phyloP scores from a whole-genome alignment of 2,329 filamentous ascomycete species.

The Daldinia eschscholtzii region DNA sequence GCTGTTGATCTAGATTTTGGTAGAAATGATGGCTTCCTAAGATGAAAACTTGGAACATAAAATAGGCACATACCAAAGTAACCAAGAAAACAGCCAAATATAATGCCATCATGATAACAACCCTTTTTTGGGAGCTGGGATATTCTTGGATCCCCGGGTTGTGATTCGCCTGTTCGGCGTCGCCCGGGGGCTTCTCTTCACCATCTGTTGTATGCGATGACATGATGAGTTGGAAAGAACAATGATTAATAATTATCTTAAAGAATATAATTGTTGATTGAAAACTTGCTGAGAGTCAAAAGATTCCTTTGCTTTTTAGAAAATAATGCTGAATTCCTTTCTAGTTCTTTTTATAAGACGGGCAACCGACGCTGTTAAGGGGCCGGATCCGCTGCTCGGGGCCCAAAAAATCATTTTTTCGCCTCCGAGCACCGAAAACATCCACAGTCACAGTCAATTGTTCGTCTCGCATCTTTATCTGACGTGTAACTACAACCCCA shows the following conservation, averaged over 20 bases:
- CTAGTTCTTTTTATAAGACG: constrained; percentile 2
- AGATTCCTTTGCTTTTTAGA: constrained; percentile 3
- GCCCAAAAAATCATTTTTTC: constrained; percentile 42
- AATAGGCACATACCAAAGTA: constrained; percentile 34
- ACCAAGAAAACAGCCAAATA: constrained; percentile 46
- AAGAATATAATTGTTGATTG: neutral
- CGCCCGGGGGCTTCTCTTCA: constrained; percentile 33
- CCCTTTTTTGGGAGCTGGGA: constrained; percentile 43
- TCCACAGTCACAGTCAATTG: neutral
- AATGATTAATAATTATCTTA: neutral
- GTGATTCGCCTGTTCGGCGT: constrained; percentile 12
- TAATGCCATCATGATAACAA: constrained; percentile 44
- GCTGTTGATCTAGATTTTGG: constrained; percentile 1
- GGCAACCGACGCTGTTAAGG: neutral
- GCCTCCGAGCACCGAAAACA: constrained; percentile 40
- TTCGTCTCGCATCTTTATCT: neutral
- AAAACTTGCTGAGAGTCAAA: neutral
- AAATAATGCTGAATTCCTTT: constrained; percentile 4
- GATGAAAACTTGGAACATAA: neutral
- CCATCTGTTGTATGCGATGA: constrained; percentile 10
- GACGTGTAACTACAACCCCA: neutral
- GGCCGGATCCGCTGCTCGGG: constrained; percentile 36
- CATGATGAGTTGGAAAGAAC: constrained; percentile 4
- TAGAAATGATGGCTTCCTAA: neutral
- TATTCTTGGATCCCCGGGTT: constrained; percentile 32